phyloP scores from a whole-genome alignment of 805 yeast genomes.

The Wickerhamiella australiensis region DNA sequence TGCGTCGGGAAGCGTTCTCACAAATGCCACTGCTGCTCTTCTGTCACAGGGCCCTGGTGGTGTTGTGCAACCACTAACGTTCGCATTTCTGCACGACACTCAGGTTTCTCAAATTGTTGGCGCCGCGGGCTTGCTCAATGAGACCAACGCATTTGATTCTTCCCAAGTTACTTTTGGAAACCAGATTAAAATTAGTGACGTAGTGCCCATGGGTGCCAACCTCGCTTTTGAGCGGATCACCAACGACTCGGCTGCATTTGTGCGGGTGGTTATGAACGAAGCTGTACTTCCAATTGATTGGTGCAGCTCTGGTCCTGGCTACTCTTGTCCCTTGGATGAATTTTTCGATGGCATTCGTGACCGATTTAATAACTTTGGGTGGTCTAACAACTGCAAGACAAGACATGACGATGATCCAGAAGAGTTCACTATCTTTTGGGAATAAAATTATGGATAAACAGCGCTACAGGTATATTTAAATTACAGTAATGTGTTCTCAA shows the following conservation, averaged over 20 bases:
- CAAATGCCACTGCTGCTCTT: conserved; percentile 37
- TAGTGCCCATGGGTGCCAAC: conserved; percentile 49
- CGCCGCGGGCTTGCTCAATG: conserved; percentile 37
- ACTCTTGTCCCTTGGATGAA: conserved; percentile 33
- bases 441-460: too few relatives aligned
- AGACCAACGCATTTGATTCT: conserved; percentile 33
- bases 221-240: conserved; percentile 38
- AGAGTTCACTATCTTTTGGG: conserved; percentile 2
- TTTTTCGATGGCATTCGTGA: conserved; percentile 18
- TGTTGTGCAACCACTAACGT: conserved; percentile 31
- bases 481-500: neutral
- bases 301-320: conserved; percentile 45
- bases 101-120: conserved; percentile 41
- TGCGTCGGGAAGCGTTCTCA: conserved; percentile 35
- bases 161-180: conserved; percentile 37
- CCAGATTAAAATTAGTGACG: conserved; percentile 36
- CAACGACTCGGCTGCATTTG: conserved; percentile 31
- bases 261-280: conserved; percentile 41
- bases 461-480: too few relatives aligned
- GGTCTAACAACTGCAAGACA: conserved; percentile 3
- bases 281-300: conserved; percentile 41
- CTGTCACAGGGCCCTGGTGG: conserved; percentile 31
- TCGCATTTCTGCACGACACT: conserved; percentile 45
- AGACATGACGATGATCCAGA: neutral
- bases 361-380: neutral